phyloP scores from a whole-genome alignment of 2,329 filamentous ascomycete species.

The Trichoderma oligosporum region DNA sequence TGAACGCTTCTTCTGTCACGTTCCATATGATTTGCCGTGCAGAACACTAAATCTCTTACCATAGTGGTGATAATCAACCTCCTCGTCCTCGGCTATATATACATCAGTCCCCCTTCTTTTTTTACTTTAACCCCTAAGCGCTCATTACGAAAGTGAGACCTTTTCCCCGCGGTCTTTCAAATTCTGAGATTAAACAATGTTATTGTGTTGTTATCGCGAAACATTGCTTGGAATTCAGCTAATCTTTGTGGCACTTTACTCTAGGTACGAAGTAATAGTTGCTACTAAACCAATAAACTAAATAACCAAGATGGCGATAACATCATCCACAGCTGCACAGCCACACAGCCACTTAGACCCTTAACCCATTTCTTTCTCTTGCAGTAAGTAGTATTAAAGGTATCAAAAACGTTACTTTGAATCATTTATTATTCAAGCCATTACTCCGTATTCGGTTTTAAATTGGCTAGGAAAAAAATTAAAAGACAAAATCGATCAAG shows the following conservation, averaged over 20 bases:
- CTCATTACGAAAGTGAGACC: not conserved
- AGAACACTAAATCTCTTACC: too few relatives aligned
- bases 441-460: not conserved
- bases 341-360: not conserved
- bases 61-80: too few relatives aligned
- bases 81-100: not conserved
- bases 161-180: not conserved
- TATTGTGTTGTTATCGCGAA: not conserved
- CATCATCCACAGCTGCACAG: not conserved
- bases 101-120: not conserved
- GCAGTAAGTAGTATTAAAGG: not conserved
- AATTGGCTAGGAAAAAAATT: not conserved
- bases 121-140: not conserved
- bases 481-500: not conserved
- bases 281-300: too few relatives aligned
- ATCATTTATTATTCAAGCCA: too few relatives aligned
- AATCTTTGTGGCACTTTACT: not conserved
- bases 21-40: conserved; percentile 5
- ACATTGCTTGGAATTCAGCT: not conserved
- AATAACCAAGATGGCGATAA: not conserved
- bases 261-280: not conserved
- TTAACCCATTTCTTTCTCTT: too few relatives aligned
- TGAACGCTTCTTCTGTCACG: not conserved
- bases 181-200: not conserved
- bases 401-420: too few relatives aligned